Evolutionary conservation across 2,329 filamentous ascomycete genomes (phyloP).

Genomic region (Lasiodiplodia hormozganensis): DNA sequence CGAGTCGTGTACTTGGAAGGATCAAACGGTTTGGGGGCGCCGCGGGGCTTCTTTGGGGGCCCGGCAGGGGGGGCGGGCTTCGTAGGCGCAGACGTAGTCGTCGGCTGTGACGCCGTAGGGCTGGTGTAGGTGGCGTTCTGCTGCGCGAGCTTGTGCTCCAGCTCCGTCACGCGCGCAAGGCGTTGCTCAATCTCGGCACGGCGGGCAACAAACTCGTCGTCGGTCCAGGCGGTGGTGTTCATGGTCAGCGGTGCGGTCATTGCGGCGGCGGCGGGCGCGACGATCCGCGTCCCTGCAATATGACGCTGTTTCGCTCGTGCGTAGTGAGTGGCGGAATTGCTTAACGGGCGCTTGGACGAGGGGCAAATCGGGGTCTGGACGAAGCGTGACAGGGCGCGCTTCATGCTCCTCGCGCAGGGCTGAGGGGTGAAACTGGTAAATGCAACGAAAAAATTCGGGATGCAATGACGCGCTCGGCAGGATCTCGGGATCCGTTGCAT

Average conservation of each 20-base stretch:
- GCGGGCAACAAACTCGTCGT: constrained; percentile 27
- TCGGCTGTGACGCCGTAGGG: constrained; percentile 18
- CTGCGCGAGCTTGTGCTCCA: constrained; percentile 71
- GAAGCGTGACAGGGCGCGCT: constrained; percentile 22
- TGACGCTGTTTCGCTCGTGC: constrained; percentile 2
- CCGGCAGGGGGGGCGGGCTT: constrained; percentile 3
- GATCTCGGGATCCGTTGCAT: constrained; percentile 12
- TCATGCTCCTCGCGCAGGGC: constrained; percentile 25
- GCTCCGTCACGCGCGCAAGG: constrained; percentile 69
- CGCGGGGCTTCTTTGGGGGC: constrained; percentile 35
- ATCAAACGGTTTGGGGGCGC: constrained; percentile 68
- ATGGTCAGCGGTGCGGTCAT: constrained; percentile 14
- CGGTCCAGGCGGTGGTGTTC: constrained; percentile 25
- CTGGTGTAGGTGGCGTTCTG: constrained; percentile 49
- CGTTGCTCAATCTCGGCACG: constrained; percentile 58
- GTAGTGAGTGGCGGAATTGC: constrained; percentile 6
- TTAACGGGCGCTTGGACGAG: constrained; percentile 22
- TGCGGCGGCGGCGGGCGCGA: constrained; percentile 7
- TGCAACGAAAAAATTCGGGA: constrained; percentile 23
- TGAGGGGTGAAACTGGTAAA: constrained; percentile 3
- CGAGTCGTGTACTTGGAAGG: constrained; percentile 82
- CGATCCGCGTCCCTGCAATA: constrained; percentile 26
- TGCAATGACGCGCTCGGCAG: constrained; percentile 22
- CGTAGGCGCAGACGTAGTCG: constrained; percentile 10
- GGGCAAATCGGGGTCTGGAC: background rate